Evolutionary conservation across 2,329 filamentous ascomycete species (phyloP).

Genomic region (Claviceps cyperi): DNA sequence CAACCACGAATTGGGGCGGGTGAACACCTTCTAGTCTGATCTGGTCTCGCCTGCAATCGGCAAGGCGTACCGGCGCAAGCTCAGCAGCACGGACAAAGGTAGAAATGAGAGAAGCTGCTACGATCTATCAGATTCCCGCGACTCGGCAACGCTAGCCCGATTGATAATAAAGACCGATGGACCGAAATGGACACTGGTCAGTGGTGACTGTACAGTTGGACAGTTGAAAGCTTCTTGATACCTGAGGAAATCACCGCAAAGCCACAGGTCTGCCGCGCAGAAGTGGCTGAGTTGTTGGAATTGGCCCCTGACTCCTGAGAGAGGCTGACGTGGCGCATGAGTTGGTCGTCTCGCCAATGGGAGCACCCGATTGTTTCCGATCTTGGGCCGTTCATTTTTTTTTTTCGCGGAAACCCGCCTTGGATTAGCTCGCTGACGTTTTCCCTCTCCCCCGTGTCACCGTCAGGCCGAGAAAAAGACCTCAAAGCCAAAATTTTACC

Average conservation of each 20-base stretch:
- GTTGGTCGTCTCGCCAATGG: slow-evolving; percentile 2
- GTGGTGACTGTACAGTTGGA: too few relatives aligned
- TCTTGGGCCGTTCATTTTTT: neutral
- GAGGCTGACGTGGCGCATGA: slow-evolving; percentile 2
- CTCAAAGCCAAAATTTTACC: slow-evolving; percentile 3
- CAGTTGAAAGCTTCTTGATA: too few relatives aligned
- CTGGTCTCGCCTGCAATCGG: too few relatives aligned
- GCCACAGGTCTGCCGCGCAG: neutral
- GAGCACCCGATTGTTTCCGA: slow-evolving; percentile 7
- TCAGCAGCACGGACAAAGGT: too few relatives aligned
- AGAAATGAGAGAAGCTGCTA: too few relatives aligned
- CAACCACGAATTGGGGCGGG: too few relatives aligned
- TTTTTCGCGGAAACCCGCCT: neutral
- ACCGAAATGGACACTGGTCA: too few relatives aligned
- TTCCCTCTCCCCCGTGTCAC: neutral
- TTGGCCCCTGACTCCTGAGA: neutral
- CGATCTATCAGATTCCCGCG: too few relatives aligned
- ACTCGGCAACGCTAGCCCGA: too few relatives aligned
- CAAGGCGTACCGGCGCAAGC: too few relatives aligned
- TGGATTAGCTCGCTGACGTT: neutral
- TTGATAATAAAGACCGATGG: too few relatives aligned
- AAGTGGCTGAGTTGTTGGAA: neutral
- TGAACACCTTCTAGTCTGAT: too few relatives aligned
- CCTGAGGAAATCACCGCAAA: neutral
- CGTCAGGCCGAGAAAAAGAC: slow-evolving; percentile 1